Evolutionary conservation across 306 rosid species (phyloP).

Genomic region (Inga laurina): DNA sequence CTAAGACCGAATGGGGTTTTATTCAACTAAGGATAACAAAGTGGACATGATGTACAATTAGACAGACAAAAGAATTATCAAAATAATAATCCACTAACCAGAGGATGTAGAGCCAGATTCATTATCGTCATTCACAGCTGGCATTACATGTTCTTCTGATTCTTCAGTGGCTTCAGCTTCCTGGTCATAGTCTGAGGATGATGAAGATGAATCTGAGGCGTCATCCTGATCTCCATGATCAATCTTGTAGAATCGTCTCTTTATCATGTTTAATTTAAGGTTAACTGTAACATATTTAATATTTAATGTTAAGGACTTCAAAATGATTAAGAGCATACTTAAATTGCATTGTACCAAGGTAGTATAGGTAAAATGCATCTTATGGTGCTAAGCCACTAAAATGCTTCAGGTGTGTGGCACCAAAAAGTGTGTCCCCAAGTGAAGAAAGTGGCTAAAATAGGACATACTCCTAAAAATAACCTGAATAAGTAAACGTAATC

Average conservation of each 20-base stretch:
- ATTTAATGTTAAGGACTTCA: conserved; percentile 3
- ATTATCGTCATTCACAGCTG: conserved; percentile 34
- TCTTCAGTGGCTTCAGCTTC: conserved; percentile 43
- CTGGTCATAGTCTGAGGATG: conserved; percentile 58
- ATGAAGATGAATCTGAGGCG: conserved; percentile 63
- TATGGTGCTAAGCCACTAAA: neutral
- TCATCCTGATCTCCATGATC: conserved; percentile 65
- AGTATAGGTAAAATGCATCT: neutral
- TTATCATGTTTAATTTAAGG: conserved; percentile 54
- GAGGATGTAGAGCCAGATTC: conserved; percentile 65
- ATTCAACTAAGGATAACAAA: neutral
- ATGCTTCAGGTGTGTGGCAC: neutral
- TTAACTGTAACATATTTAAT: conserved; percentile 17
- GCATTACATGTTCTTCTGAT: conserved; percentile 42
- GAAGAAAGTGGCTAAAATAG: neutral
- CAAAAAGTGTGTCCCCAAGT: neutral
- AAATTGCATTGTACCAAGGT: neutral
- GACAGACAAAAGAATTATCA: neutral
- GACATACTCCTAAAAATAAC: neutral
- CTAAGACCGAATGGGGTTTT: neutral
- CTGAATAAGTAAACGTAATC: neutral
- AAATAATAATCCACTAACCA: conserved; percentile 45
- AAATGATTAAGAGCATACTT: neutral
- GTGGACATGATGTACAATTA: neutral
- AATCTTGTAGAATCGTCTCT: conserved; percentile 72